Percentiles rank a stretch among this genome's conserved stretches.
Conservation (phyloP, 805 yeast genomes). For the Trichomonascus vanleenenianus region DNA sequence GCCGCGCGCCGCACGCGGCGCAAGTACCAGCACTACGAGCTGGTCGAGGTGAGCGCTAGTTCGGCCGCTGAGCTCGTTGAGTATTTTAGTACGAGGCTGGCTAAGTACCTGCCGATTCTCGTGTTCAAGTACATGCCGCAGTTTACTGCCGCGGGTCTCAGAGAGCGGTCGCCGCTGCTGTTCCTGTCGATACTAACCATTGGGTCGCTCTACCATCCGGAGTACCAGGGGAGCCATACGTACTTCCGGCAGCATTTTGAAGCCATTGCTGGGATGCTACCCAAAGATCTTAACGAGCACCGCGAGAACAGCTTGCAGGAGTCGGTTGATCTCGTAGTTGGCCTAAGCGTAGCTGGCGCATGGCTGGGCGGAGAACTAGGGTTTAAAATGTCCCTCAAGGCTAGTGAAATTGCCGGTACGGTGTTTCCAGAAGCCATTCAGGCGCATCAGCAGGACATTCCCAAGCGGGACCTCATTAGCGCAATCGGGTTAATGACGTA, state of each 20-base stretch:
- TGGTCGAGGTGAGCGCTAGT: background rate
- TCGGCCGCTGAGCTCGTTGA: constrained; percentile 11
- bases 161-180: constrained; percentile 12
- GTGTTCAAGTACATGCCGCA: constrained; percentile 15
- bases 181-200: constrained; percentile 16
- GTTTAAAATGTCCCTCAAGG: constrained; percentile 13
- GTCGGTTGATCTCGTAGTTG: constrained; percentile 10
- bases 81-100: constrained; percentile 12
- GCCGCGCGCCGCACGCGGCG: background rate
- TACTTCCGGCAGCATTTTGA: constrained; percentile 11
- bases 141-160: constrained; percentile 2
- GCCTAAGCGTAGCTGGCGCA: constrained; percentile 16
- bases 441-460: background rate
- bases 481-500: constrained; percentile 17
- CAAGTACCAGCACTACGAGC: background rate
- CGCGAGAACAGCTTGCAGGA: constrained; percentile 2
- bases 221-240: constrained; percentile 11
- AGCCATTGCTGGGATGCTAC: constrained; percentile 2
- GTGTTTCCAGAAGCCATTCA: constrained; percentile 10
- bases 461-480: constrained; percentile 8
- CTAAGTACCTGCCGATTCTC: constrained; percentile 17
- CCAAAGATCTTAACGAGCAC: background rate
- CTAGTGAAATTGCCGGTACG: constrained; percentile 13
- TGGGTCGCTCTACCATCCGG: constrained; percentile 13
- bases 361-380: constrained; percentile 20